These are phyloP conservation scores for Musa troglodytarum DNA, from an alignment of 176 grass and related monocot species.

Conservation along the genomic window DNA sequence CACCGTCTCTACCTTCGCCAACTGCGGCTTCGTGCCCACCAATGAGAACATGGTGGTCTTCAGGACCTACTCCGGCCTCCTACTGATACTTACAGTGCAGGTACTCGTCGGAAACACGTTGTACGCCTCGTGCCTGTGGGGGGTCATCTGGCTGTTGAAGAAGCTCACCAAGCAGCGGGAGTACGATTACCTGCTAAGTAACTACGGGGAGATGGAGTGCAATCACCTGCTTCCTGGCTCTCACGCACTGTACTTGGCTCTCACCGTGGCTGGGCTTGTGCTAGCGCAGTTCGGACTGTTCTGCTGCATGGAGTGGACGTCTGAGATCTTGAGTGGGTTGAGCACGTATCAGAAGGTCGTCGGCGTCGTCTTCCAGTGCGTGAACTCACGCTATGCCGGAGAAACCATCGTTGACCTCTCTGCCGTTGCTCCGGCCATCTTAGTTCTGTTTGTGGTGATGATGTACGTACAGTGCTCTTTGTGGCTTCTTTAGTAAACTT, in stretches of 20 bases:
- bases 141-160: constrained; percentile 24
- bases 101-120: constrained; percentile 62
- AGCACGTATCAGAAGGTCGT: constrained; percentile 47
- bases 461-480: constrained; percentile 34
- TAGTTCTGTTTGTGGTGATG: constrained; percentile 65
- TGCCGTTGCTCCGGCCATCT: constrained; percentile 33
- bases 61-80: constrained; percentile 43
- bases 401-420: constrained; percentile 53
- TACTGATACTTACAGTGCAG: constrained; percentile 43
- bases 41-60: constrained; percentile 74
- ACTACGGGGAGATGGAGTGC: constrained; percentile 27
- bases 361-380: constrained; percentile 44
- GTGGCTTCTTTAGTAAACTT: no score
- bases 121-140: constrained; percentile 48
- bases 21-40: constrained; percentile 62
- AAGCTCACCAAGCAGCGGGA: constrained; percentile 29
- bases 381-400: constrained; percentile 67
- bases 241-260: constrained; percentile 21
- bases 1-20: constrained; percentile 55
- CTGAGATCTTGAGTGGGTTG: constrained; percentile 38
- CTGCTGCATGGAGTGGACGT: constrained; percentile 62
- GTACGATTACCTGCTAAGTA: constrained; percentile 20
- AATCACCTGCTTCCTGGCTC: constrained; percentile 40
- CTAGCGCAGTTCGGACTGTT: constrained; percentile 39
- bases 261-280: constrained; percentile 33